Evolutionary conservation across 441 rosid species (phyloP).

Genomic region (Dalechampia spathulata): DNA sequence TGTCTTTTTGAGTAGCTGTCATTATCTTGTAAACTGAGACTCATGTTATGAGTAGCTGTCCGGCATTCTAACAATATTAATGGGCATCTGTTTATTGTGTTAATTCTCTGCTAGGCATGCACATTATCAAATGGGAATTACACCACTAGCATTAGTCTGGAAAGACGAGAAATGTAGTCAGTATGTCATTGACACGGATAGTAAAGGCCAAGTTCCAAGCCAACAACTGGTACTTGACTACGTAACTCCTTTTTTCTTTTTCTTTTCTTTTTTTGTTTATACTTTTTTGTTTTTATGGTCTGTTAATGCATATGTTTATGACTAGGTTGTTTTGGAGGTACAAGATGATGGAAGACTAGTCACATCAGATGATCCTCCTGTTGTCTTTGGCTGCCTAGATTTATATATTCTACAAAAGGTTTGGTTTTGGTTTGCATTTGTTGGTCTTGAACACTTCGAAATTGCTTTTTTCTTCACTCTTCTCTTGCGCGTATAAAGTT

Average conservation of each 20-base stretch:
- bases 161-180: slow-evolving; percentile 92
- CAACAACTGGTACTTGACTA: slow-evolving; percentile 60
- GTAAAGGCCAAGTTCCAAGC: slow-evolving; percentile 66
- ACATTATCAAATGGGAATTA: slow-evolving; percentile 84
- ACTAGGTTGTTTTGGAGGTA: slow-evolving; percentile 80
- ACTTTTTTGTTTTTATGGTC: neutral
- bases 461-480: neutral
- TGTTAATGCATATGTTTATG: neutral
- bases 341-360: slow-evolving; percentile 68
- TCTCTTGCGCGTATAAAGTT: neutral
- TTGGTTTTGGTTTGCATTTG: slow-evolving; percentile 7
- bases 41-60: neutral
- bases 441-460: slow-evolving; percentile 21
- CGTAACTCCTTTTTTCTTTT: neutral
- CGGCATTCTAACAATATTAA: too few relatives aligned
- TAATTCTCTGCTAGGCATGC: slow-evolving; percentile 53
- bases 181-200: slow-evolving; percentile 92
- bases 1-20: neutral
- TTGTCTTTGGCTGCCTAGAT: slow-evolving; percentile 58
- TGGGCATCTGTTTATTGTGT: slow-evolving; percentile 6
- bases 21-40: neutral
- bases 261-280: too few relatives aligned
- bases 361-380: slow-evolving; percentile 88
- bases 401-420: slow-evolving; percentile 59
- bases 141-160: slow-evolving; percentile 91